phyloP scores from a whole-genome alignment of 441 rosid species.

The Arabidopsis hybrid region DNA sequence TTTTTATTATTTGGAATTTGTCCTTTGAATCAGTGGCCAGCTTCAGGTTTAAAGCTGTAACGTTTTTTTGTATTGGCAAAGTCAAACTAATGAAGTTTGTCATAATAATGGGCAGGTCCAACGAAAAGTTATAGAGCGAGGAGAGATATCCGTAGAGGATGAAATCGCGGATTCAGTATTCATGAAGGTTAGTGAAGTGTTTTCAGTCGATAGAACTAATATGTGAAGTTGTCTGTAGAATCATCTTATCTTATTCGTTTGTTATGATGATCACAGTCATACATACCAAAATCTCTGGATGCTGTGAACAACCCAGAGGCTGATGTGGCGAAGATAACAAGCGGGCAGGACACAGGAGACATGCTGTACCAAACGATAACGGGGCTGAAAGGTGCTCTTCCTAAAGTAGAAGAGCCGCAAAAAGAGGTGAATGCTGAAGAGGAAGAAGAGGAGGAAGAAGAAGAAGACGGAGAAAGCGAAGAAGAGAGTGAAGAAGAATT shows the following conservation, averaged over 20 bases:
- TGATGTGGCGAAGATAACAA: constrained; percentile 71
- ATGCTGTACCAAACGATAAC: constrained; percentile 79
- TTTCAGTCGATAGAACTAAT: background rate
- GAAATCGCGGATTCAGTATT: constrained; percentile 94
- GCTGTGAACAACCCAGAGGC: constrained; percentile 76
- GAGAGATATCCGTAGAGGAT: constrained; percentile 80
- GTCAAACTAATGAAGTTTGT: background rate
- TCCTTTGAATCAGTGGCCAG: background rate
- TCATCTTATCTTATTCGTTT: constrained; percentile 5
- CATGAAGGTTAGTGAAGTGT: constrained; percentile 66
- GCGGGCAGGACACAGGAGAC: constrained; percentile 78
- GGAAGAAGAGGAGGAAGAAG: constrained; percentile 47
- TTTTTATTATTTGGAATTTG: background rate
- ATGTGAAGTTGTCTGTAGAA: background rate
- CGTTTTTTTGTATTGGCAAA: background rate
- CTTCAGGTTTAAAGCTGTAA: background rate
- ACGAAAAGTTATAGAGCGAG: constrained; percentile 69
- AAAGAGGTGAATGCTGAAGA: constrained; percentile 35
- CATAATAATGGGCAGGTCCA: constrained; percentile 63
- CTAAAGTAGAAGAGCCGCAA: constrained; percentile 44
- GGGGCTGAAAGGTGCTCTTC: constrained; percentile 73
- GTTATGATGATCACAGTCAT: constrained; percentile 52
- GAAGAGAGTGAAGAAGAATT: constrained; percentile 36
- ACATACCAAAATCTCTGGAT: constrained; percentile 85
- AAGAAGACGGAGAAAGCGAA: constrained; percentile 41